A percentile compares a stretch with the other conserved stretches of the same genome.
Conservation (phyloP, 805 yeast genomes). For the Allodekkera sacchari region DNA sequence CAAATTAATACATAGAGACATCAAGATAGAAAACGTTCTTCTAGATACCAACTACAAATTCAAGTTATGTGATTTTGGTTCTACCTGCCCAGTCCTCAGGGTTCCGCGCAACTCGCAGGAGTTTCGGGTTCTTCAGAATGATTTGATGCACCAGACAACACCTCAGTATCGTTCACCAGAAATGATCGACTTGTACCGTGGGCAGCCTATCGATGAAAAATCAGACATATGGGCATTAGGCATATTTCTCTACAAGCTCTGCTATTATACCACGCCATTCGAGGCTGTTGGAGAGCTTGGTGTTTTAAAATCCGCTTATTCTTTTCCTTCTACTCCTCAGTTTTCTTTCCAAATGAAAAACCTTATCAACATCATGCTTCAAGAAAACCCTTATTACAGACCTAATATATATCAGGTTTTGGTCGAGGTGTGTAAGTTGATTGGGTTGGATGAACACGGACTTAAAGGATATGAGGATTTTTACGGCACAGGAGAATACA, state of each 20-base stretch:
- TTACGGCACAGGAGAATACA: slow-evolving; percentile 28
- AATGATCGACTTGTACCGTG: slow-evolving; percentile 83
- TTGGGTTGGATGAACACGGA: slow-evolving; percentile 28
- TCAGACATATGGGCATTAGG: slow-evolving; percentile 97
- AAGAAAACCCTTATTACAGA: slow-evolving; percentile 72
- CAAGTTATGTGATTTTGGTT: slow-evolving; percentile 91
- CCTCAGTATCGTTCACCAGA: slow-evolving; percentile 96
- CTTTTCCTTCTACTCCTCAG: slow-evolving; percentile 61
- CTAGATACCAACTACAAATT: slow-evolving; percentile 62
- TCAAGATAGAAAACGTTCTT: slow-evolving; percentile 89
- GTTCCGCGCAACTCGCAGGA: slow-evolving; percentile 73
- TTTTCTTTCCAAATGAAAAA: slow-evolving; percentile 68
- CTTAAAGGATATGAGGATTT: slow-evolving; percentile 24
- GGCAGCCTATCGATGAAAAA: slow-evolving; percentile 82
- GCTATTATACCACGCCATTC: slow-evolving; percentile 92
- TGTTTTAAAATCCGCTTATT: slow-evolving; percentile 74
- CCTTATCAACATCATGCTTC: slow-evolving; percentile 69
- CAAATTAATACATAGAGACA: slow-evolving; percentile 81
- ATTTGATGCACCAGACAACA: slow-evolving; percentile 83
- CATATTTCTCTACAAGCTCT: slow-evolving; percentile 77
- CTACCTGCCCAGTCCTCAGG: slow-evolving; percentile 60
- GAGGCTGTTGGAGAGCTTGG: slow-evolving; percentile 85
- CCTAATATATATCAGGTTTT: slow-evolving; percentile 84
- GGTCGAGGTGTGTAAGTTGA: slow-evolving; percentile 51
- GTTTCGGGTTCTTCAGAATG: slow-evolving; percentile 71